A percentile compares a stretch with the other conserved stretches of the same genome.
phyloP scores from a whole-genome alignment of 2,329 filamentous ascomycete species.

The Hypomyces rosellus region DNA sequence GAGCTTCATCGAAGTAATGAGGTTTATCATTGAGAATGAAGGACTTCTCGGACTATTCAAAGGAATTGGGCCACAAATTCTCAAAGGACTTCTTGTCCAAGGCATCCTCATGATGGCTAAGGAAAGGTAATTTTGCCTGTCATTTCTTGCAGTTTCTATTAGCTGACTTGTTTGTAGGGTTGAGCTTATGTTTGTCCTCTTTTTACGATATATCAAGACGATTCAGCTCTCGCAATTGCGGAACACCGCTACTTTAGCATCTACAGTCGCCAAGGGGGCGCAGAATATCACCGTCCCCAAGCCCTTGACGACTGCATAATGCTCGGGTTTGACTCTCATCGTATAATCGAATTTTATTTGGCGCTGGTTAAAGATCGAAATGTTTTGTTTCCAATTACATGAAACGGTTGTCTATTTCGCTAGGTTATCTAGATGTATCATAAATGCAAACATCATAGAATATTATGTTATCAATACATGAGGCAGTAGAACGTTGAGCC shows the following conservation, averaged over 20 bases:
- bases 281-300: conserved; percentile 39
- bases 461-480: neutral
- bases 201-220: conserved; percentile 74
- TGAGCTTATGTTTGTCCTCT: conserved; percentile 78
- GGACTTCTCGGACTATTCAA: conserved; percentile 85
- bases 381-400: neutral
- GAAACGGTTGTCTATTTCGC: neutral
- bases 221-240: conserved; percentile 64
- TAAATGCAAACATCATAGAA: neutral
- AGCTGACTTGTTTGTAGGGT: conserved; percentile 47
- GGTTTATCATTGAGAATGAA: conserved; percentile 85
- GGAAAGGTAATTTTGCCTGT: conserved; percentile 59
- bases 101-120: conserved; percentile 99
- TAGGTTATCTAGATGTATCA: neutral
- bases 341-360: neutral
- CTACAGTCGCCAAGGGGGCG: conserved; percentile 30
- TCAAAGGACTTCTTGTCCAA: conserved; percentile 90
- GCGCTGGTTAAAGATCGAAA: too few species aligned
- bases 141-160: conserved; percentile 6
- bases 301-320: conserved; percentile 19
- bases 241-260: conserved; percentile 58
- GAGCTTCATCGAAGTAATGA: conserved; percentile 90
- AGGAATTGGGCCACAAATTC: conserved; percentile 87
- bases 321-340: neutral
- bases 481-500: neutral